phyloP scores from a whole-genome alignment of 805 yeast genomes.

The Yamadazyma sp. region DNA sequence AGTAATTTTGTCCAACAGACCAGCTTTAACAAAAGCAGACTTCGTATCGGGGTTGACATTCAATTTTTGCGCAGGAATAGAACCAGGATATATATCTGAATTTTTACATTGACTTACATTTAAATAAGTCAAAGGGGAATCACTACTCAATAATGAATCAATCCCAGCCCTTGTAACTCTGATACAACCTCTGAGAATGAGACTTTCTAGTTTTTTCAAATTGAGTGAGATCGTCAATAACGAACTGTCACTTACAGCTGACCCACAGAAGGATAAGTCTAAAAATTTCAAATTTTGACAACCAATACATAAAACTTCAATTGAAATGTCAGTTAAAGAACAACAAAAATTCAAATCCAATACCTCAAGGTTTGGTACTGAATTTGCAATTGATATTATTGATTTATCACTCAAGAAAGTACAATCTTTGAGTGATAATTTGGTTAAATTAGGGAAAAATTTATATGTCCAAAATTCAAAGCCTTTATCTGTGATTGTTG shows the following conservation, averaged over 20 bases:
- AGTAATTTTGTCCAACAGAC: constrained; percentile 51
- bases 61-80: constrained; percentile 55
- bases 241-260: constrained; percentile 74
- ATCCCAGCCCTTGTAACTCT: constrained; percentile 77
- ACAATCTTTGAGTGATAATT: constrained; percentile 63
- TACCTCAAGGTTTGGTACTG: constrained; percentile 55
- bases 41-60: constrained; percentile 49
- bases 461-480: constrained; percentile 62
- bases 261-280: constrained; percentile 71
- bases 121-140: constrained; percentile 48
- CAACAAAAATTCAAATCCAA: constrained; percentile 73
- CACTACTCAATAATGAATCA: constrained; percentile 60
- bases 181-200: constrained; percentile 65
- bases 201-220: constrained; percentile 44
- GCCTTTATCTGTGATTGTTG: constrained; percentile 74
- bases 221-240: constrained; percentile 57
- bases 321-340: constrained; percentile 64
- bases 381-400: constrained; percentile 56
- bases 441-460: constrained; percentile 51
- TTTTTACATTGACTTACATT: constrained; percentile 72
- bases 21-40: constrained; percentile 57
- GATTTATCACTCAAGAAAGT: constrained; percentile 69
- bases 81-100: constrained; percentile 60
- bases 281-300: constrained; percentile 53
- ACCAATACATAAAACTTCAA: constrained; percentile 66